Evolutionary conservation across 106 monocot genomes (phyloP).

Genomic region (Ottelia alismoides): DNA sequence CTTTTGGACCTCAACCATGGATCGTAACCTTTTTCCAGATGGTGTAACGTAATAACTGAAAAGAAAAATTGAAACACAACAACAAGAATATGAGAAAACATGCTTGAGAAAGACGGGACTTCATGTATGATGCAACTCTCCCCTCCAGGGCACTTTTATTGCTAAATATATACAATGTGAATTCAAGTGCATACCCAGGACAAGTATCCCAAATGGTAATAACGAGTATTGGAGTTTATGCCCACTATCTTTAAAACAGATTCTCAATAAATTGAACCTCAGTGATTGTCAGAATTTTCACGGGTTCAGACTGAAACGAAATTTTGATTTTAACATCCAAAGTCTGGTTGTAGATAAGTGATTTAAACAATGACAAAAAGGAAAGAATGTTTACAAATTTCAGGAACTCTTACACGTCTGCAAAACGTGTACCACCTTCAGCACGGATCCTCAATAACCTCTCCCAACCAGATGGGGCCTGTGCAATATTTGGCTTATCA

Average conservation of each 20-base stretch:
- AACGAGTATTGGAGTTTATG: not conserved
- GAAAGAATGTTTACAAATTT: not conserved
- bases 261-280: not conserved
- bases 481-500: slow-evolving; percentile 92
- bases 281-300: no score
- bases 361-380: not conserved
- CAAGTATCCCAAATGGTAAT: not conserved
- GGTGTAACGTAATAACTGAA: slow-evolving; percentile 69
- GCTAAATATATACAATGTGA: no score
- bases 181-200: no score
- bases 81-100: not conserved
- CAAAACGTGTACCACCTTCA: slow-evolving; percentile 77
- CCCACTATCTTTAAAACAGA: not conserved
- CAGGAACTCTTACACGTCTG: slow-evolving; percentile 65
- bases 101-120: not conserved
- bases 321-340: not conserved
- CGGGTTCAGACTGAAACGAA: not conserved
- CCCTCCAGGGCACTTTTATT: not conserved
- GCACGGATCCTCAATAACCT: slow-evolving; percentile 75
- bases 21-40: slow-evolving; percentile 61
- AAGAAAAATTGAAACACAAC: not conserved
- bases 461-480: slow-evolving; percentile 82
- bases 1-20: slow-evolving; percentile 65
- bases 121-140: no score
- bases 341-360: not conserved